Evolutionary conservation across 2,329 filamentous ascomycete species (phyloP).

Genomic region (Phialocephala subalpina): DNA sequence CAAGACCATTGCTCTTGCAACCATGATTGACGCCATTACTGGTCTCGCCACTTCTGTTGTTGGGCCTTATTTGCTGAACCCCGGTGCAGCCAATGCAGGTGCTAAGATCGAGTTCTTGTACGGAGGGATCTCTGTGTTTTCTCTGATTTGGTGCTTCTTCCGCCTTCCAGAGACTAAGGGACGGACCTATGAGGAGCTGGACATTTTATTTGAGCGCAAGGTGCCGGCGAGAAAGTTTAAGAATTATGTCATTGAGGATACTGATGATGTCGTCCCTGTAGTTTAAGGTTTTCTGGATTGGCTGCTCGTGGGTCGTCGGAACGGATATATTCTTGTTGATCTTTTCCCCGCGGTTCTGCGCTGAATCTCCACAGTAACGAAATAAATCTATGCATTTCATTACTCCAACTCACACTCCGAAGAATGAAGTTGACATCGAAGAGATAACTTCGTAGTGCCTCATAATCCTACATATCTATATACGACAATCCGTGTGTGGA

Average conservation of each 20-base stretch:
- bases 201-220: slow-evolving; percentile 18
- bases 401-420: slow-evolving; percentile 2
- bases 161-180: slow-evolving; percentile 49
- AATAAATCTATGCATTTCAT: slow-evolving; percentile 8
- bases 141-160: slow-evolving; percentile 49
- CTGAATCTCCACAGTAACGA: slow-evolving; percentile 7
- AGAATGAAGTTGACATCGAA: slow-evolving; percentile 10
- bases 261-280: slow-evolving; percentile 6
- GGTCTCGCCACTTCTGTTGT: slow-evolving; percentile 50
- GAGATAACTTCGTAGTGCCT: slow-evolving; percentile 7
- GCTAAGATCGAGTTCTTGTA: slow-evolving; percentile 51
- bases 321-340: slow-evolving; percentile 3
- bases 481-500: neutral
- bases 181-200: slow-evolving; percentile 22
- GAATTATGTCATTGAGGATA: slow-evolving; percentile 11
- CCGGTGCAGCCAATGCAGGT: slow-evolving; percentile 49
- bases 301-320: slow-evolving; percentile 5
- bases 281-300: slow-evolving; percentile 9
- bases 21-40: slow-evolving; percentile 47
- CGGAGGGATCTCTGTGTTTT: slow-evolving; percentile 48
- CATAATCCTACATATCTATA: slow-evolving; percentile 6
- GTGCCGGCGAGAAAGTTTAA: neutral
- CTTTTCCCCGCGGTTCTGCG: neutral
- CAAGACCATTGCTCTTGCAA: slow-evolving; percentile 40
- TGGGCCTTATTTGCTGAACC: slow-evolving; percentile 72